phyloP scores from a whole-genome alignment of 1,284 basidiomycete genomes.

The Pyrrhoderma noxium region DNA sequence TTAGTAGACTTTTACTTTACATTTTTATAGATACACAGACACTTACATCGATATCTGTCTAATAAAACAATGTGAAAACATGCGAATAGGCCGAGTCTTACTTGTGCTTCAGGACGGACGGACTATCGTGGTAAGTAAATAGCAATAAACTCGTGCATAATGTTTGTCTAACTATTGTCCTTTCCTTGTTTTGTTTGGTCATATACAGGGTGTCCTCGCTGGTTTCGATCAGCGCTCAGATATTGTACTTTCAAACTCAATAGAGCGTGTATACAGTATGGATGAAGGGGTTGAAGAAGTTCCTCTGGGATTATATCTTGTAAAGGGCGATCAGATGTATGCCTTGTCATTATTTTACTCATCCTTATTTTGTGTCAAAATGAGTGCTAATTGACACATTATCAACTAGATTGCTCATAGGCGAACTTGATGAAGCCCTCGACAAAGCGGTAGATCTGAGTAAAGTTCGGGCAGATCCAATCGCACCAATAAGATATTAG shows the following conservation, averaged over 20 bases:
- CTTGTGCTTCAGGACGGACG: slow-evolving; percentile 89
- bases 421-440: slow-evolving; percentile 81
- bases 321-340: slow-evolving; percentile 97
- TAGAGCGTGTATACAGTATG: slow-evolving; percentile 82
- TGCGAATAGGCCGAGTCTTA: slow-evolving; percentile 77
- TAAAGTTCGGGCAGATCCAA: slow-evolving; percentile 81
- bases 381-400: background rate
- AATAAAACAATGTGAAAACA: too few species aligned
- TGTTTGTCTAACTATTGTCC: too few species aligned
- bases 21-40: slow-evolving; percentile 14
- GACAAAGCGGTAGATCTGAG: slow-evolving; percentile 78
- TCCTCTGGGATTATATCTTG: slow-evolving; percentile 91
- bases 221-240: slow-evolving; percentile 93
- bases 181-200: too few species aligned
- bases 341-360: slow-evolving; percentile 29
- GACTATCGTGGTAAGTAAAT: slow-evolving; percentile 64
- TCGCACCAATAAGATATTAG: slow-evolving; percentile 71
- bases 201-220: slow-evolving; percentile 85
- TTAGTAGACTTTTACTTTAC: slow-evolving; percentile 29
- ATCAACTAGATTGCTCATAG: slow-evolving; percentile 69
- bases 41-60: too few species aligned
- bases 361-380: background rate
- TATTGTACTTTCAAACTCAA: slow-evolving; percentile 84
- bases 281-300: slow-evolving; percentile 94
- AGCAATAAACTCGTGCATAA: slow-evolving; percentile 11